Base-by-base conservation (phyloP, 805 yeast genomes). In the Blastobotrys muscicola region DNA sequence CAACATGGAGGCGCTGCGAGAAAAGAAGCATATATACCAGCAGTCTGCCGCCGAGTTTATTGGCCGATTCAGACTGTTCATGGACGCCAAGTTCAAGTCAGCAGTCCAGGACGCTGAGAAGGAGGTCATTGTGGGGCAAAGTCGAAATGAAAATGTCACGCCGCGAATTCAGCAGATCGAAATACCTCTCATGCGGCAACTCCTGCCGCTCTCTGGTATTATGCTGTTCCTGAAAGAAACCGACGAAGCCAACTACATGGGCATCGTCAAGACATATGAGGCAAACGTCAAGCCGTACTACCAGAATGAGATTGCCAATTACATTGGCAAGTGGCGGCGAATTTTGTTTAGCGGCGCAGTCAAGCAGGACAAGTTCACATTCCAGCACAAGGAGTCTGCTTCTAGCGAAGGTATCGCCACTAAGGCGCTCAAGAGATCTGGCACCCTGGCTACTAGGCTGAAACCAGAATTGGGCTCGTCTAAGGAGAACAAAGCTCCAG, bases 1-100 rank as follows among this genome's bases (percentile, higher is more conserved):
- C 4, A 29, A 45, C 8, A 82, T 86, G 85, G 69, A 71, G 45
- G 94, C 94, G 0, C 67, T 85, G 46, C 71, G 70, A 47, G 86
- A 84, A 53, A 79, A 82, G 54, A 72, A 77, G 45, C 64, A 68
- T 11, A 70, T 67, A 4, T 84, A 82, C 56, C 85, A 80, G 52
- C 57, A 63, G 14, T 78, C 78, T 0, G 69, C 82, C 1, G 52
- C 57, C 2, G 61, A 65, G 3, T 83, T 86, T 54, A 58, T 76
- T 30, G 59, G 55, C 13, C 68, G 73, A 47, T 69, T 76, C 45
- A 67, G 57, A 10, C 48, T 41, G 1, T 78, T 71, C 39, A 62
- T 80, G 48, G 65, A 63, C 10, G 45, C 53, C 2, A 66, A 71
- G 29, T 69, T 82, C 42, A 64, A 61, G 26, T 59, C 56, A 15